Base-by-base conservation (phyloP, 106 monocot species). In the Dendrobium catenatum region DNA sequence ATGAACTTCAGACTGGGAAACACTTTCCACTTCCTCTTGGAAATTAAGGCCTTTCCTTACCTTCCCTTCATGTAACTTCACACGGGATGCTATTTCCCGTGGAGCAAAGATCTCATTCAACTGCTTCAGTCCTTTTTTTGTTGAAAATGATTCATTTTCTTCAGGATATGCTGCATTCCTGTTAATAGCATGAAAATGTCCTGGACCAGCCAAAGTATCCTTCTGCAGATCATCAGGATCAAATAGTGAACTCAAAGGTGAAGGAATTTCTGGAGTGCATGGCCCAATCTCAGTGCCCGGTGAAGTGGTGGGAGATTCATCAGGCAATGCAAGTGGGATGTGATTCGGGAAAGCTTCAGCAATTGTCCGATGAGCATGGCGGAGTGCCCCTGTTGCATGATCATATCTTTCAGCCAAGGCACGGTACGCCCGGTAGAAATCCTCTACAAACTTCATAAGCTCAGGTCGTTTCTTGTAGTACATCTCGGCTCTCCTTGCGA, bases 351-450 rank as follows among this genome's bases (percentile, higher is more conserved):
- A 90, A 75, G 87, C 90, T 81, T 90, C 90, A 3, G 90, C 85
- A 80, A 93, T 93, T 47, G 88, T 93, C 24, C 80, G 81, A 68
- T 90, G 90, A 55, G 90, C 93, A 74, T 93, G 90, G 37, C 84
- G 87, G 20, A 93, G 85, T 44, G 85, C 93, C 42, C 90, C 93
- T 31, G 86, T 88, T 72, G 93, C 88, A 80, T 89, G 88, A 79
- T 93, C 87, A 44, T 93, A 93, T 85, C 93, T 86, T 76, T 93
- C 93, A 0, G 93, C 90, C 76, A 93, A 82, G 20, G 93, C 93
- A 43, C 93, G 86, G 72, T 93, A 93, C 70, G 90, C 90, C 26
- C 93, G 85, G 72, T 93, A 93, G 43, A 90, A 85, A 49, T 93
- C 93, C 72, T 93, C 93, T 46, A 93, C 82, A 41, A 90, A 68